Percentiles rank a stretch among this genome's conserved stretches.
Evolutionary conservation across 108 stramenopile genomes (phyloP).

Genomic region (Cyclostephanos invisitatus): DNA sequence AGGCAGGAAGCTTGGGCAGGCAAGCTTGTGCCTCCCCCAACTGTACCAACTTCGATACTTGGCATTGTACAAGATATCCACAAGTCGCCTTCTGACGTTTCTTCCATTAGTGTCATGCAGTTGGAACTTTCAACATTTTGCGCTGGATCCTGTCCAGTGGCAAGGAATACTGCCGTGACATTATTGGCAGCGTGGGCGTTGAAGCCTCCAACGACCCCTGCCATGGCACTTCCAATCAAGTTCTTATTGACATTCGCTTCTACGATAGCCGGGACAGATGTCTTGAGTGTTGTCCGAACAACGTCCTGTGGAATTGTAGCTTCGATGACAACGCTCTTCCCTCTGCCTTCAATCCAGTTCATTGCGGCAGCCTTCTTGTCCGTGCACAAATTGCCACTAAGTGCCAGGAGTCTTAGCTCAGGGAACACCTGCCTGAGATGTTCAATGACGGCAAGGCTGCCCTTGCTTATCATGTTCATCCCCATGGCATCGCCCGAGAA

Average conservation of each 20-base stretch:
- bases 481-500: constrained; percentile 99
- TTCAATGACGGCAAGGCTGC: constrained; percentile 88
- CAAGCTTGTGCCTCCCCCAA: constrained; percentile 96
- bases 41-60: constrained; percentile 97
- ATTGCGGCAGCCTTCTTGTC: constrained; percentile 99
- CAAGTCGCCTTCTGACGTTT: constrained; percentile 83
- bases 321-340: constrained; percentile 96
- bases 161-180: constrained; percentile 97
- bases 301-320: constrained; percentile 84
- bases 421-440: constrained; percentile 75
- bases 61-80: constrained; percentile 98
- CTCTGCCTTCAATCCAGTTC: constrained; percentile 98
- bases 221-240: constrained; percentile 97
- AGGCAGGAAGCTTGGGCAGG: constrained; percentile 95
- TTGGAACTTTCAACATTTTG: constrained; percentile 97
- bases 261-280: constrained; percentile 90
- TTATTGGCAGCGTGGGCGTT: constrained; percentile 98
- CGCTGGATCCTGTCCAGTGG: constrained; percentile 99
- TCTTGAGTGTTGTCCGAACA: constrained; percentile 91
- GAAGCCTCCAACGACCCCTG: constrained; percentile 94
- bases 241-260: constrained; percentile 95
- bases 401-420: constrained; percentile 78
- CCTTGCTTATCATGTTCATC: constrained; percentile 99
- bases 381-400: constrained; percentile 98
- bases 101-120: constrained; percentile 95